Evolutionary conservation across 345 rosid genomes (phyloP), one percentile per base, ranked within the genome.

Genomic region (Atalantia buxifolia): DNA sequence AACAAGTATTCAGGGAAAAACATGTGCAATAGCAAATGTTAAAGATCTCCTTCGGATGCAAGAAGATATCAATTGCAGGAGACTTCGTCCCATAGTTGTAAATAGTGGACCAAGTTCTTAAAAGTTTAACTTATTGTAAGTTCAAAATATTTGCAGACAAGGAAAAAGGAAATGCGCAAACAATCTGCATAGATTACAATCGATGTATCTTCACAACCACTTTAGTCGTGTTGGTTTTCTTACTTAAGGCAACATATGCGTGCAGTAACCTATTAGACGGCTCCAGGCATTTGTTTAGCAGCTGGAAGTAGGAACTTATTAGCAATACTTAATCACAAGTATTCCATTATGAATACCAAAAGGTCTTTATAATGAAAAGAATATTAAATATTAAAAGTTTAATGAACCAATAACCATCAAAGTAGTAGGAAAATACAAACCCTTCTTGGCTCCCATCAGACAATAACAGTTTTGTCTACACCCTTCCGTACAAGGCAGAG

Each of bases 1-100:
- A 80, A 24, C 61, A 73, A 53, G 45, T 70, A 28, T 83, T 88
- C 10, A 12, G 50, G 16, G 18, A 45, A 45, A 12, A 13, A 12
- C 50, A 13, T 45, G 16, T 12, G 50, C 50, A 45, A 45, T 45
- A 45, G 50, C 57, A 53, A 53, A 53, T 14, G 57, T 14, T 53
- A 25, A 7, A 31, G 1, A 71, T 21, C n/a, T 10, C 30, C 48
- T 21, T 28, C 10, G 0, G 75, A 55, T 27, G 38, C 62, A 24
- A 16, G 25, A 22, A 53, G 25, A 50, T 31, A 8, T 27, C 38
- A 30, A 21, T 28, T 4, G 3, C 57, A 45, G 50, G 9, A 3
- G 50, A 45, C 50, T 13, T 45, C 0, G 50, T 45, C 75, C 22
- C 18, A 31, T 3, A 55, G 28, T 24, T 9, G 35, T 45, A 24